These are phyloP conservation scores for Fraxinus anomala DNA, from an alignment of 257 asterid genomes.

Conservation along the genomic window DNA sequence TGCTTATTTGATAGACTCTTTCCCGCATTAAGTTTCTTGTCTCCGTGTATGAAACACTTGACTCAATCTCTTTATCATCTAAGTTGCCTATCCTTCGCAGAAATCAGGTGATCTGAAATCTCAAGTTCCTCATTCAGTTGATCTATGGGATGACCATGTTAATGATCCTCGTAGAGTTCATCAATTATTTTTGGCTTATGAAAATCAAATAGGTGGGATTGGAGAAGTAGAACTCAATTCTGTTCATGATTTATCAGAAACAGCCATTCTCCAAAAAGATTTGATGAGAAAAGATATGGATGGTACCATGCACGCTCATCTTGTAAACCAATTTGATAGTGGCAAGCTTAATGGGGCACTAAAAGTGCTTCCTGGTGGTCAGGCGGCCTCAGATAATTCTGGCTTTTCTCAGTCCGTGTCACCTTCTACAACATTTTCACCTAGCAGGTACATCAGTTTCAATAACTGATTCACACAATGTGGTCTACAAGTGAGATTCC, in stretches of 20 bases:
- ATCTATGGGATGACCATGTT: constrained; percentile 50
- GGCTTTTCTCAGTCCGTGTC: constrained; percentile 54
- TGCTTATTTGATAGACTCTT: not conserved
- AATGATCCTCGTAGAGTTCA: constrained; percentile 40
- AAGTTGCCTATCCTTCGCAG: constrained; percentile 44
- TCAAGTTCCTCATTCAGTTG: constrained; percentile 46
- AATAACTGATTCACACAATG: not conserved
- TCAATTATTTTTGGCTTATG: constrained; percentile 44
- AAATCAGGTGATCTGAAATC: constrained; percentile 56
- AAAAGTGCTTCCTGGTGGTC: constrained; percentile 55
- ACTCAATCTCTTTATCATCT: constrained; percentile 2
- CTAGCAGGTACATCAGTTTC: constrained; percentile 60
- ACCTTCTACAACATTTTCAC: constrained; percentile 54
- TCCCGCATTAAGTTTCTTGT: not conserved
- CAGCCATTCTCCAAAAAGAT: constrained; percentile 35
- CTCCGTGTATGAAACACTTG: not conserved
- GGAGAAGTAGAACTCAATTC: constrained; percentile 47
- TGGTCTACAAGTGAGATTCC: constrained; percentile 19
- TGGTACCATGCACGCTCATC: constrained; percentile 27
- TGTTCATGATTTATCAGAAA: constrained; percentile 36
- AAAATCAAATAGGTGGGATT: constrained; percentile 46
- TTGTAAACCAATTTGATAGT: constrained; percentile 30
- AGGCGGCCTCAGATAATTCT: constrained; percentile 44
- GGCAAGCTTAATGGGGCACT: constrained; percentile 47
- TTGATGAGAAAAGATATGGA: constrained; percentile 35